phyloP scores from a whole-genome alignment of 768 basidiomycete genomes.

The Phallus indusiatus region DNA sequence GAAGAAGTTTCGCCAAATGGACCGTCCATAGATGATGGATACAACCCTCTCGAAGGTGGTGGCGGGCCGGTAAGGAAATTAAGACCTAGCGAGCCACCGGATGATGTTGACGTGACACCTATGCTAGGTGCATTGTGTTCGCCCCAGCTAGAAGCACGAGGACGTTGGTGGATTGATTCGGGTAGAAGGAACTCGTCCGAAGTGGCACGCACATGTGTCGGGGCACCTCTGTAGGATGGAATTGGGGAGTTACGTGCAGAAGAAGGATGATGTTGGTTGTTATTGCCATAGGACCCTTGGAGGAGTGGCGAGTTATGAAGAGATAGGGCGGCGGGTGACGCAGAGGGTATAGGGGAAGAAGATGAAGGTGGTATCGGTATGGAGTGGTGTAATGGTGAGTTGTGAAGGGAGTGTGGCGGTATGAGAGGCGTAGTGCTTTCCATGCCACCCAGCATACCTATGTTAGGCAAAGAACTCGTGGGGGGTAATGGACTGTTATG shows the following conservation, averaged over 20 bases:
- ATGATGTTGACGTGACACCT: background rate
- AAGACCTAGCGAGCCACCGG: background rate
- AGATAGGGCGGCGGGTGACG: background rate
- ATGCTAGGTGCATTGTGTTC: background rate
- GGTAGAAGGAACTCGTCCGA: constrained; percentile 2
- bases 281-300: background rate
- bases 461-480: background rate
- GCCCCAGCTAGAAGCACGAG: background rate
- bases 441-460: background rate
- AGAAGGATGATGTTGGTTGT: background rate
- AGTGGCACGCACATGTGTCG: background rate
- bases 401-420: background rate
- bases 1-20: background rate
- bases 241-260: background rate
- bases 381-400: background rate
- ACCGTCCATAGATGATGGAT: background rate
- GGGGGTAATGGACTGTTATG: background rate
- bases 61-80: background rate
- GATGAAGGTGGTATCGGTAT: background rate
- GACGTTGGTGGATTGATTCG: background rate
- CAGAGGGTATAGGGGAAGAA: background rate
- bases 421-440: background rate
- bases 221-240: background rate
- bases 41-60: background rate
- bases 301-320: background rate